These are phyloP conservation scores for Halophytophthora batemanensis DNA, from an alignment of 352 stramenopile species.

Conservation along the genomic window DNA sequence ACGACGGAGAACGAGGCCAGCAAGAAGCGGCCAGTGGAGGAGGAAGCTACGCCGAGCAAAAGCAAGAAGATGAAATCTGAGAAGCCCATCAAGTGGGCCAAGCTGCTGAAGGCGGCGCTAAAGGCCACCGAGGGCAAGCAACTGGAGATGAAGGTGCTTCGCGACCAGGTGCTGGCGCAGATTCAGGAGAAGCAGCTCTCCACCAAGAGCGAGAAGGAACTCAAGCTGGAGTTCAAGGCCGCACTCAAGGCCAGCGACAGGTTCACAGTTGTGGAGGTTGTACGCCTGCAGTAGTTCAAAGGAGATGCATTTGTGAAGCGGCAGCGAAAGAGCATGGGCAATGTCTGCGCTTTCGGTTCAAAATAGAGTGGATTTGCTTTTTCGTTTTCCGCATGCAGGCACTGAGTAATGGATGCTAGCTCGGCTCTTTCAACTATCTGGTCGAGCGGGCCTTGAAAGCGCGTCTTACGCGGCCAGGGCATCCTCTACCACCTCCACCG, in stretches of 20 bases:
- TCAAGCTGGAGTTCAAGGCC: slow-evolving; percentile 64
- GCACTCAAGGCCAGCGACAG: slow-evolving; percentile 38
- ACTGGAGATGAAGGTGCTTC: slow-evolving; percentile 52
- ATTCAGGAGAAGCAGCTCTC: slow-evolving; percentile 44
- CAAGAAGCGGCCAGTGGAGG: slow-evolving; percentile 48
- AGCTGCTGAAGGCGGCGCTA: slow-evolving; percentile 56
- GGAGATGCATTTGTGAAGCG: neutral
- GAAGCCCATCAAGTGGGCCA: slow-evolving; percentile 66
- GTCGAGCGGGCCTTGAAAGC: too few species aligned
- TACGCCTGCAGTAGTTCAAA: slow-evolving; percentile 33
- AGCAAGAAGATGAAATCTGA: slow-evolving; percentile 49
- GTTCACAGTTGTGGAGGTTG: slow-evolving; percentile 48
- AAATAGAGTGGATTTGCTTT: too few species aligned
- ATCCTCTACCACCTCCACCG: slow-evolving; percentile 1
- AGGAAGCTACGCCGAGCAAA: slow-evolving; percentile 19
- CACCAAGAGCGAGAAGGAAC: slow-evolving; percentile 56
- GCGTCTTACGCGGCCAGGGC: neutral
- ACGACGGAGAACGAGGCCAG: slow-evolving; percentile 7
- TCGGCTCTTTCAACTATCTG: too few species aligned
- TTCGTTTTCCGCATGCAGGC: too few species aligned
- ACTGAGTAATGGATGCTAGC: too few species aligned
- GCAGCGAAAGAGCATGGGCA: neutral
- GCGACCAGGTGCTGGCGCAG: slow-evolving; percentile 40
- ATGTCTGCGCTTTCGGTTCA: too few species aligned
- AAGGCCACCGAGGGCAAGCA: slow-evolving; percentile 44